phyloP scores from a whole-genome alignment of 2,329 filamentous ascomycete genomes.

The Microsporum audouinii region DNA sequence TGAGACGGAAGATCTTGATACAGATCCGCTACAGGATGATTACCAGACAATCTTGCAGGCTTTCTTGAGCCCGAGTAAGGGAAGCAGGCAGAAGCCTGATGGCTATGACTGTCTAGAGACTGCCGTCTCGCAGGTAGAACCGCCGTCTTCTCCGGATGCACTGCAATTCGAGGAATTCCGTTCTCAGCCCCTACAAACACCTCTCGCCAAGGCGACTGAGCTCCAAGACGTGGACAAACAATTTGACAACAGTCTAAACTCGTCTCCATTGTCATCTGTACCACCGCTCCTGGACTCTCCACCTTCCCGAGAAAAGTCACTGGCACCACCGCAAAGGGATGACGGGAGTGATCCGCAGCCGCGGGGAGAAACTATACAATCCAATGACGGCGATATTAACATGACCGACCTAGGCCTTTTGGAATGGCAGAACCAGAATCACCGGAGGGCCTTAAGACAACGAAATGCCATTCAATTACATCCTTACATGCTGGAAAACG shows the following conservation, averaged over 20 bases:
- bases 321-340: neutral
- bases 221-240: neutral
- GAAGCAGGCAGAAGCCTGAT: neutral
- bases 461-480: slow-evolving; percentile 40
- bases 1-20: neutral
- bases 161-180: slow-evolving; percentile 22
- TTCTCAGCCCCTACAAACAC: slow-evolving; percentile 3
- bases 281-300: slow-evolving; percentile 16
- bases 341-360: neutral
- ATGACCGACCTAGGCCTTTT: neutral
- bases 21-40: neutral
- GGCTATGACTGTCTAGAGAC: neutral
- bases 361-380: neutral
- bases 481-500: slow-evolving; percentile 38
- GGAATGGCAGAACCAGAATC: neutral
- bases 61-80: slow-evolving; percentile 1
- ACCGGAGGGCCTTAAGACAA: slow-evolving; percentile 29
- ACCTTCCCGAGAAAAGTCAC: neutral
- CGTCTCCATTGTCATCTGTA: slow-evolving; percentile 30
- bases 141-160: slow-evolving; percentile 28
- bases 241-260: slow-evolving; percentile 14
- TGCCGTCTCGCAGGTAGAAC: neutral
- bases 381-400: neutral
- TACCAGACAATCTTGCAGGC: neutral
- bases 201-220: slow-evolving; percentile 4